Base-by-base conservation (phyloP, 148 eudicot genomes). In the Vaccinium myrtillus region DNA sequence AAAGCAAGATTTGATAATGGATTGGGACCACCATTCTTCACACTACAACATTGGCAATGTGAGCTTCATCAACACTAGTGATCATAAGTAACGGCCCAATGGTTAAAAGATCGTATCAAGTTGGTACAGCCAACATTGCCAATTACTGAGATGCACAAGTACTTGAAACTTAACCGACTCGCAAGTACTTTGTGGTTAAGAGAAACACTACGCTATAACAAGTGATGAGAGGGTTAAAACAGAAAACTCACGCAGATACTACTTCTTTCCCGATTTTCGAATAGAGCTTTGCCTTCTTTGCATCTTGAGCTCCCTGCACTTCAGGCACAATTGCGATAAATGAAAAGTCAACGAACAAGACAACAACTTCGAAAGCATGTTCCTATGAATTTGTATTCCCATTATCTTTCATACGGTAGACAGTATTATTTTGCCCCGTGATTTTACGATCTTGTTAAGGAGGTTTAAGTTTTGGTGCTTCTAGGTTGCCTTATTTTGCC, bases 21-120 rank as follows among this genome's bases (percentile, higher is more conserved):
- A 87, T 82, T 97, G 50, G 98, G 88, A 86, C 98, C 99, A 84
- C 98, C 99, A 91, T 89, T 97, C 90, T 97, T 95, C 81, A 97
- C 95, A 75, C 99, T 97, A 87, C 87, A 88, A 36, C 51, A 61
- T 56, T 15, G 21, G 49, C 81, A 78, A 49, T 46, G 1, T 53
- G 51, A 75, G 56, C 48, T 75, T 77, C 15, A 77, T 39, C 55
- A 63, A 85, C 54, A 82, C 78, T 74, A 77, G 23, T 54, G 69
- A 86, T 7, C 39, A n/a, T 14, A 15, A 86, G 67, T 56, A 48
- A 86, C 9, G 21, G 54, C 51, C 81, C 51, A 79, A 25, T 43
- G 65, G 49, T 48, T 30, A 23, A 59, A 84, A 75, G 6, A 75
- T 15, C 30, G 43, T 16, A 25, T 61, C 56, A 61, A 59, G 82